Evolutionary conservation across 2,329 filamentous ascomycete species (phyloP), one percentile per base, ranked within the genome.

Genomic region (Neurospora sp.): DNA sequence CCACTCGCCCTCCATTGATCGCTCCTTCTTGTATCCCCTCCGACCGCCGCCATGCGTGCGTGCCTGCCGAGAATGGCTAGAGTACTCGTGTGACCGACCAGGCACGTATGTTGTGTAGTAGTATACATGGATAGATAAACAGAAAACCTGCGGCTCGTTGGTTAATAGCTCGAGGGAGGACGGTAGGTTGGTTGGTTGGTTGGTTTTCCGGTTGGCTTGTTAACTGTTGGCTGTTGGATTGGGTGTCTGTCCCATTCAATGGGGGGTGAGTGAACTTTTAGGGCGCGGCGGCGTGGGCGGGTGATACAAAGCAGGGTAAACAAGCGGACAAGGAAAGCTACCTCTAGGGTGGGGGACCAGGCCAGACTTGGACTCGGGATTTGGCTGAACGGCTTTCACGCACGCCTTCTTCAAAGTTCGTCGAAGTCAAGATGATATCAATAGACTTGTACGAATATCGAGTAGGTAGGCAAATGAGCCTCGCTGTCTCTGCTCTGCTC

Each of bases 61-160:
- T 28, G 46, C 19, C 23, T 33, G 28, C 52, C 28, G 15, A 17
- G 8, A 17, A 62, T 8, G 8, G 4, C 3, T n/a, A 28, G 28
- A 28, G 28, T 28, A 8, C 15, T 36, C 12, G 52, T 36, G 12
- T 33, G 28, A 62, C 28, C 23, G 28, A n/a, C 12, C 12, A 89
- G 4, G 28, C 28, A 36, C 4, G 23, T 36, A n/a, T 28, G 23
- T 36, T 17, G 23, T 62, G 52, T 62, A n/a, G 52, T 62, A 33
- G 28, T 33, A 62, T 19, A 19, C 8, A 43, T 43, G 4, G 17
- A n/a, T 46, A 46, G 41, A 46, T 19, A 23, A 46, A 36, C 33
- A 33, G 15, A 62, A 3, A 8, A 8, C 52, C 23, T 52, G 46
- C 46, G 52, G 52, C 52, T 62, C 52, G 52, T 62, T 33, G 52